Percentiles rank a stretch among this genome's conserved stretches.
phyloP scores from a whole-genome alignment of 192 early-diverging fungal species.

The Phycomyces nitens region DNA sequence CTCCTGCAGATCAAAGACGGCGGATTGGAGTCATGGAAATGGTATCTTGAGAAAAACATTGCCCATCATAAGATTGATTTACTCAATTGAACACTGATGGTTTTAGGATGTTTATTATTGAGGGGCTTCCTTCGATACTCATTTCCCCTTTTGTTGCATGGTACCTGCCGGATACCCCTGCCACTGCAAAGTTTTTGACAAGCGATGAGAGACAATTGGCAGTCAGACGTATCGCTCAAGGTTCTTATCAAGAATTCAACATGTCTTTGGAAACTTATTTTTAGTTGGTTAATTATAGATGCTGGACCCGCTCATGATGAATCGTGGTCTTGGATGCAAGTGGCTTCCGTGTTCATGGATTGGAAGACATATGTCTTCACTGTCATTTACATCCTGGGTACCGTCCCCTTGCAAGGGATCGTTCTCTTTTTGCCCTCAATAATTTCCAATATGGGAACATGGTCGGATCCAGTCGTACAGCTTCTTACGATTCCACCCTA shows the following conservation, averaged over 20 bases:
- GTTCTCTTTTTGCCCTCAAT: slow-evolving; percentile 2
- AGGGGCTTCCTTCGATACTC: slow-evolving; percentile 51
- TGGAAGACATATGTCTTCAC: slow-evolving; percentile 16
- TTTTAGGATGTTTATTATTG: slow-evolving; percentile 53
- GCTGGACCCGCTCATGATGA: neutral
- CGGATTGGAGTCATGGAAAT: slow-evolving; percentile 17
- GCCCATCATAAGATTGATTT: neutral
- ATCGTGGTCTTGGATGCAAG: slow-evolving; percentile 23
- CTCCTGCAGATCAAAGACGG: slow-evolving; percentile 42
- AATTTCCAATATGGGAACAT: neutral
- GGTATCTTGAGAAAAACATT: neutral
- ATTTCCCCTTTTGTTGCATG: slow-evolving; percentile 26
- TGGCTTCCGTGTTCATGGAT: slow-evolving; percentile 14
- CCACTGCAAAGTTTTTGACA: slow-evolving; percentile 33
- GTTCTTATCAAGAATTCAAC: slow-evolving; percentile 1
- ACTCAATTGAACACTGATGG: neutral
- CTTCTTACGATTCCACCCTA: slow-evolving; percentile 41
- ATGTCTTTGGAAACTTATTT: neutral
- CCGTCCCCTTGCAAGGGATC: slow-evolving; percentile 10
- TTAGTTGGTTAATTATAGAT: slow-evolving; percentile 1
- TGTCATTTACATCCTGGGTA: slow-evolving; percentile 9
- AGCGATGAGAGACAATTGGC: slow-evolving; percentile 36
- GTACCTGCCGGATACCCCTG: slow-evolving; percentile 41
- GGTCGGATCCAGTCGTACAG: slow-evolving; percentile 5
- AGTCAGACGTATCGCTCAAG: slow-evolving; percentile 19